Base-by-base conservation (phyloP, 352 stramenopile genomes). In the Globisporangium nunn region DNA sequence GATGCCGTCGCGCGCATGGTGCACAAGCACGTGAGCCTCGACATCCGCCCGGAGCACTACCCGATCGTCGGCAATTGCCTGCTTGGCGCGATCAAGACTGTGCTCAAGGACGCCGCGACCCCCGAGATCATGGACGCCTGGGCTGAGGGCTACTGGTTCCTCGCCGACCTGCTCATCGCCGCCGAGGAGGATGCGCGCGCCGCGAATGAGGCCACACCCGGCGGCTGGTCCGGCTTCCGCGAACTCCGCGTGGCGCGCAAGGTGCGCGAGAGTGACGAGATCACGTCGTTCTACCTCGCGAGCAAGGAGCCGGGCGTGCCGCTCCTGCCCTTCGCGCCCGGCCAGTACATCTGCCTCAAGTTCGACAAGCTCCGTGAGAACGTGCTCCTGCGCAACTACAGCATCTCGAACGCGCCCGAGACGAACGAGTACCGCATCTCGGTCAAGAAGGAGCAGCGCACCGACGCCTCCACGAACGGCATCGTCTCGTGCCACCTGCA, bases 11-110 rank as follows among this genome's bases (percentile, higher is more conserved):
- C 67, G 12, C 75, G 73, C 46, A 89, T 89, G 54, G 73, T 77
- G 12, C 63, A 83, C 52, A 83, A 85, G 56, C 79, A 87, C 65
- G 71, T 80, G 48, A 74, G 72, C 37, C 66, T 89, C 3, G 56
- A 84, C 54, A 79, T 89, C 52, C 61, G 74, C 30, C 68, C 76
- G n/a, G 76, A 86, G 47, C 79, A 89, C 70, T 89, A 89, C 58
- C 71, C 63, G 7, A 75, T 89, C 60, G 76, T 89, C 39, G 74
- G 77, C 30, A 65, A 70, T 11, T 80, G 75, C 52, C 51, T 89
- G 23, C 63, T 89, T 8, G 59, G 54, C 11, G 72, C 75, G 44
- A 89, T 89, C 52, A 85, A 79, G 56, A 54, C 64, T 2, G 73
- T 87, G 1, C 64, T 89, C 0, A 60, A 62, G 23, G 67, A 84